These are phyloP conservation scores for Thelephora aurantiotincta DNA, from an alignment of 768 basidiomycete genomes.

Conservation along the genomic window DNA sequence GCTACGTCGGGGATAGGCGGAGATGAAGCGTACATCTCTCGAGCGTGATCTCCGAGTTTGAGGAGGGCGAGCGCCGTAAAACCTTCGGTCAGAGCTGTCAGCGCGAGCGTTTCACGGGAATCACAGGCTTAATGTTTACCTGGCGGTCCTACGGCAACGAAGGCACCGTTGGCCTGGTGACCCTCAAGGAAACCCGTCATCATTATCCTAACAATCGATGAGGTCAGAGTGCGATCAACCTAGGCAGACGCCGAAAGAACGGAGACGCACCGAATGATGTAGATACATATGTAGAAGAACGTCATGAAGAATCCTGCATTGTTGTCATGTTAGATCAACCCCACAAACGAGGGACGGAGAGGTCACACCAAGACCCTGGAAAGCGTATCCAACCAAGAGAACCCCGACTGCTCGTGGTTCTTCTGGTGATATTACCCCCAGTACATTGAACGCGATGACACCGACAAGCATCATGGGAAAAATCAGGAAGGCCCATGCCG, in stretches of 20 bases:
- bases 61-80: slow-evolving; percentile 34
- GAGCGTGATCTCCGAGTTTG: slow-evolving; percentile 25
- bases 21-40: slow-evolving; percentile 20
- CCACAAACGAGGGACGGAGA: no score
- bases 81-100: no score
- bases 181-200: slow-evolving; percentile 33
- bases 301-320: slow-evolving; percentile 31
- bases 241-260: no score
- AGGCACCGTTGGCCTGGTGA: slow-evolving; percentile 33
- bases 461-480: slow-evolving; percentile 30
- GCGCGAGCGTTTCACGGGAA: neutral
- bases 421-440: slow-evolving; percentile 21
- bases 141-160: slow-evolving; percentile 33
- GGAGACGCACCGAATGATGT: slow-evolving; percentile 29
- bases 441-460: slow-evolving; percentile 29
- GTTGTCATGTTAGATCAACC: slow-evolving; percentile 2
- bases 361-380: slow-evolving; percentile 21
- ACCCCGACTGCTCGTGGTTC: slow-evolving; percentile 26
- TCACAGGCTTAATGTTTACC: no score
- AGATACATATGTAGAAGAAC: slow-evolving; percentile 35
- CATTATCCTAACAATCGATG: slow-evolving; percentile 14
- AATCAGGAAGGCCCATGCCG: slow-evolving; percentile 23
- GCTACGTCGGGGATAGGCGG: slow-evolving; percentile 1
- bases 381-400: slow-evolving; percentile 29
- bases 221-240: slow-evolving; percentile 2